Base-by-base conservation (phyloP, 441 rosid genomes). In the Eutrema salsugineum region DNA sequence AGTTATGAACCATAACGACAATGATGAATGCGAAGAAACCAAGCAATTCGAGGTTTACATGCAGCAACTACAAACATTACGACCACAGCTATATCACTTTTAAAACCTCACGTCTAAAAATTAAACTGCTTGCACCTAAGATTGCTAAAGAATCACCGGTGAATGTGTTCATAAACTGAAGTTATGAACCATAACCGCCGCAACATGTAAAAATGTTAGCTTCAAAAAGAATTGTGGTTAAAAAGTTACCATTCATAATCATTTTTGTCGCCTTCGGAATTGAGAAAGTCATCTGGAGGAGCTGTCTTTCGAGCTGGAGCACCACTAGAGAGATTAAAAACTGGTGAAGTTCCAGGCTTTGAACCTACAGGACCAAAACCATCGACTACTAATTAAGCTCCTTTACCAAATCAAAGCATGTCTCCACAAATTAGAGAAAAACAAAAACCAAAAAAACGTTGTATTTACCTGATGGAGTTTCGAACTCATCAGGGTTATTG, bases 191-290 rank as follows among this genome's bases (percentile, higher is more conserved):
- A 58, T n/a, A 20, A 33, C 48, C 11, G 10, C 15, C 19, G 1
- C 33, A 56, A 47, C 12, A 65, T 6, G 51, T 40, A 35, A 27
- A 62, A 1, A 51, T 51, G 1, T 39, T 39, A 62, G 46, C 53
- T 71, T 38, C 8, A 33, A 8, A 22, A 11, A 33, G 38, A 6
- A 6, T 5, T 5, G 17, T 7, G 48, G 11, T 19, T 14, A 32
- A 72, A 63, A 51, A 60, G 63, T 74, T 85, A 94, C 99, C 99
- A 94, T 74, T 94, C 97, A 63, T 94, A 94, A 62, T 94, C 99
- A 77, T 86, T 94, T 72, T 92, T 94, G 81, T 94, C 99, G 69
- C 80, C 79, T 30, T 92, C 99, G 20, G 97, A 89, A 73, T 85
- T 91, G 14, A 94, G 97, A 78, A 94, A 94, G 80, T 94, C 99